phyloP scores from a whole-genome alignment of 2,329 filamentous ascomycete species.

The Xylaria sp. region DNA sequence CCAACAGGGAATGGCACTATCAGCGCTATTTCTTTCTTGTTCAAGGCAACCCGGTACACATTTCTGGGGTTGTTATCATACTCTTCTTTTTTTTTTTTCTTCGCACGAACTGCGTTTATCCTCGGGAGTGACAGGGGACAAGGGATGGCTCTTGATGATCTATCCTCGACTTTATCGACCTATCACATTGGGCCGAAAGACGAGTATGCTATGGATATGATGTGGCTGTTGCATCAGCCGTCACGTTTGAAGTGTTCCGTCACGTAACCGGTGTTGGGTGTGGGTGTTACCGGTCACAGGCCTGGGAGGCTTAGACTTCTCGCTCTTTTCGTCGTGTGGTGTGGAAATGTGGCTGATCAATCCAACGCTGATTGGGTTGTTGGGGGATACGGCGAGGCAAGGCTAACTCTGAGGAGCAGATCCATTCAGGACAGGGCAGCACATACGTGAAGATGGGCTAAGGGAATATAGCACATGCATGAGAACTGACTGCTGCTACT shows the following conservation, averaged over 20 bases:
- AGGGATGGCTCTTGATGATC: not conserved
- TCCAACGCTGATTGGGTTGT: conserved; percentile 25
- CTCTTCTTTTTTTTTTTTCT: conserved; percentile 34
- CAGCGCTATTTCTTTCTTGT: conserved; percentile 18
- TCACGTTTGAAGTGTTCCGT: conserved; percentile 6
- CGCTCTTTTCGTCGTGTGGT: conserved; percentile 27
- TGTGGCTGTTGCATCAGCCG: not conserved
- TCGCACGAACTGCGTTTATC: conserved; percentile 19
- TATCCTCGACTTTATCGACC: conserved; percentile 1
- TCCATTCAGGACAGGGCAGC: conserved; percentile 15
- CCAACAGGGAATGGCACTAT: not conserved
- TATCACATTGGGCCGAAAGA: conserved; percentile 9
- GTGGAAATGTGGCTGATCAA: conserved; percentile 22
- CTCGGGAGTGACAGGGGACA: not conserved
- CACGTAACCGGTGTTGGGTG: conserved; percentile 11
- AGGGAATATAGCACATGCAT: conserved; percentile 32
- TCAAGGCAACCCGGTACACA: conserved; percentile 19
- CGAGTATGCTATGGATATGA: not conserved
- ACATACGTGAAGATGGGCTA: conserved; percentile 31
- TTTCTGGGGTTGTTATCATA: conserved; percentile 29
- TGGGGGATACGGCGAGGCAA: conserved; percentile 19
- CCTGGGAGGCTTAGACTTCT: conserved; percentile 10
- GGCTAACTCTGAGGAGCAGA: conserved; percentile 5
- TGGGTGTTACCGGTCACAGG: conserved; percentile 19
- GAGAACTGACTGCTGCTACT: conserved; percentile 23